A percentile compares a stretch with the other conserved stretches of the same genome.
phyloP scores from a whole-genome alignment of 179 eudicot genomes.

The Kewa caespitosa region DNA sequence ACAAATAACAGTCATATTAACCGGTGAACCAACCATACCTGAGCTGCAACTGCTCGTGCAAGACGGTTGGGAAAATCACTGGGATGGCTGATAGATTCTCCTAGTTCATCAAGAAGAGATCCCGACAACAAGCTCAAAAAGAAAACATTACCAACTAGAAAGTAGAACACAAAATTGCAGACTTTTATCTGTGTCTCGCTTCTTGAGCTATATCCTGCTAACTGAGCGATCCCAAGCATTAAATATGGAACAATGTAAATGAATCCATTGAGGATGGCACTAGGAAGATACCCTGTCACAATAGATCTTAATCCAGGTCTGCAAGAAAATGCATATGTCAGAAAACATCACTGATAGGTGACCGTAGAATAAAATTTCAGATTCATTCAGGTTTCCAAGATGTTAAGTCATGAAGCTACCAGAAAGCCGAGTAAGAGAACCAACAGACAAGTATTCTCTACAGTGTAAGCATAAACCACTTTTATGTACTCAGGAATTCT shows the following conservation, averaged over 20 bases:
- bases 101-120: constrained; percentile 86
- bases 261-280: constrained; percentile 80
- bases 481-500: not conserved
- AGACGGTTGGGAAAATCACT: constrained; percentile 72
- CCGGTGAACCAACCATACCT: constrained; percentile 44
- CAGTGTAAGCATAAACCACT: not conserved
- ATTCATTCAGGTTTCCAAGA: not conserved
- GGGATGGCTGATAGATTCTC: constrained; percentile 73
- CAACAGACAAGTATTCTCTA: not conserved
- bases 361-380: not conserved
- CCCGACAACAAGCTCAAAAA: constrained; percentile 86
- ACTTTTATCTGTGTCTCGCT: constrained; percentile 77
- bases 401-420: not conserved
- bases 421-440: not conserved
- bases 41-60: constrained; percentile 88
- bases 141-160: constrained; percentile 87
- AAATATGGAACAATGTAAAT: constrained; percentile 80
- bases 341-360: not conserved
- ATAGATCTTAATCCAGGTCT: constrained; percentile 84
- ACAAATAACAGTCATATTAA: not conserved
- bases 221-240: constrained; percentile 65
- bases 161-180: constrained; percentile 88
- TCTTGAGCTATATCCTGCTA: constrained; percentile 69
- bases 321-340: constrained; percentile 24
- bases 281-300: constrained; percentile 88